A percentile compares a stretch with the other conserved stretches of the same genome.
phyloP scores from a whole-genome alignment of 1,139 yeast genomes.

The Wickerhamomyces sp. region DNA sequence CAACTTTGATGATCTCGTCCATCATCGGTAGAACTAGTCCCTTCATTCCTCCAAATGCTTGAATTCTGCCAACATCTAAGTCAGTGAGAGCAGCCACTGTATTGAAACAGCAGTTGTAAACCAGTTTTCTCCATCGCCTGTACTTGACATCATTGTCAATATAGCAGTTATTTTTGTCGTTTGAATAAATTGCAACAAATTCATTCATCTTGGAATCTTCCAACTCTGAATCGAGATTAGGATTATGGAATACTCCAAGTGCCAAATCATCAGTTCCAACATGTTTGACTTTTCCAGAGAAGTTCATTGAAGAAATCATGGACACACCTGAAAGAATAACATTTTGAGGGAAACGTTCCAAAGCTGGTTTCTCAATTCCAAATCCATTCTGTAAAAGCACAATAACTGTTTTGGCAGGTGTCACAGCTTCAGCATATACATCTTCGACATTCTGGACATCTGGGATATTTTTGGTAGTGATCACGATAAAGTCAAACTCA shows the following conservation, averaged over 20 bases:
- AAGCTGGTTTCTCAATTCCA: conserved; percentile 62
- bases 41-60: conserved; percentile 48
- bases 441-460: conserved; percentile 58
- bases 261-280: conserved; percentile 46
- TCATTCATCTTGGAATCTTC: conserved; percentile 34
- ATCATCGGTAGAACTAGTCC: conserved; percentile 54
- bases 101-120: conserved; percentile 66
- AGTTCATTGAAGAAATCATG: conserved; percentile 61
- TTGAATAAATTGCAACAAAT: conserved; percentile 47
- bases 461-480: conserved; percentile 72
- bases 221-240: conserved; percentile 19
- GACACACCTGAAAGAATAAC: conserved; percentile 64
- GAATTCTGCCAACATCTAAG: conserved; percentile 53
- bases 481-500: conserved; percentile 61
- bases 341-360: conserved; percentile 51
- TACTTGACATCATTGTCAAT: conserved; percentile 46
- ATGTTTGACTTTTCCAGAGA: conserved; percentile 46
- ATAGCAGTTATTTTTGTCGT: conserved; percentile 37
- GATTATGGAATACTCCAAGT: conserved; percentile 50
- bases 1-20: conserved; percentile 58
- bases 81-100: conserved; percentile 56
- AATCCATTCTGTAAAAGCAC: conserved; percentile 71
- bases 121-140: conserved; percentile 68
- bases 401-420: conserved; percentile 41
- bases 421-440: conserved; percentile 51